Base-by-base conservation (phyloP, 176 grass and related monocot genomes). In the Zoysia pacifica region DNA sequence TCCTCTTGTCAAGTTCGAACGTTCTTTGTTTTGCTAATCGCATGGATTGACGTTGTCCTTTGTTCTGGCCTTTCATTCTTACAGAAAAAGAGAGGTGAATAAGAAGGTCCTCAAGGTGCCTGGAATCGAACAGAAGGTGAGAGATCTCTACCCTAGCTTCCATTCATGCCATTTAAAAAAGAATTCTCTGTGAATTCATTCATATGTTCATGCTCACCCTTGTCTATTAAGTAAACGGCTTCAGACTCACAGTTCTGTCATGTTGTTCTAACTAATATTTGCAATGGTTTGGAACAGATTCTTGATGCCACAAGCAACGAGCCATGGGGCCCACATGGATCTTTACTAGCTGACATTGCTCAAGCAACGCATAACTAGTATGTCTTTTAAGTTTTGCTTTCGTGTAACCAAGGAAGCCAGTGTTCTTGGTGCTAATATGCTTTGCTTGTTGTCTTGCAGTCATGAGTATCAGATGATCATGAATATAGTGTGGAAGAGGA, bases 261-360 rank as follows among this genome's bases (percentile, higher is more conserved):
- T 74, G 11, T 3, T 67, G 9, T 38, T 79, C 37, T 67, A 19
- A 74, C n/a, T 62, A 16, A 76, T 62, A 38, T 45, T 15, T 13
- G 4, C 13, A 40, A 71, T 77, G 35, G 18, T 69, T 50, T 0
- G 11, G 51, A 67, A 68, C 83, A 99, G 96, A 90, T 99, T 74
- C 92, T 99, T 37, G 96, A 99, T 67, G 96, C 96, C 60, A 99
- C 96, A 46, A 99, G 96, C 88, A 99, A 99, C 76, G 96, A 99
- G 43, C 86, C 96, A 5, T 99, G 96, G 96, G 96, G 96, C 37
- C 96, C 96, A 3, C 96, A 99, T 80, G 96, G 96, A 85, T 89
- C 96, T 15, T 86, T 93, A 53, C 78, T 99, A 49, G 95, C 95
- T 20, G 95, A 98, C 51, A 94, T 98, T 44, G 95, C 90, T 61